Evolutionary conservation across 164 flowering plant species (phyloP), one percentile per base, ranked within the genome.

Genomic region (Tinospora cordifolia): DNA sequence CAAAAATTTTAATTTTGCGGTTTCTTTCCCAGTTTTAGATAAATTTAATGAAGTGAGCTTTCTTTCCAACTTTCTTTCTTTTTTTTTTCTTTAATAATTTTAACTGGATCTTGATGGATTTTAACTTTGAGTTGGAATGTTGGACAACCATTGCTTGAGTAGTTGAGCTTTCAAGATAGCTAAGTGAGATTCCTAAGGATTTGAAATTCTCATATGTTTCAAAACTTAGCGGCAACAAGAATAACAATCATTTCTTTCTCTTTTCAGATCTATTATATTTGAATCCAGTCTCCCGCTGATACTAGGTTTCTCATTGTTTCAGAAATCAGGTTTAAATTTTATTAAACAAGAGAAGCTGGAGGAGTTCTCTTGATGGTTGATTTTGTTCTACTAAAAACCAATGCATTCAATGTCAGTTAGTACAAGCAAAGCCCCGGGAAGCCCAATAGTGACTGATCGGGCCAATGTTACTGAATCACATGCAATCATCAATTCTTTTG

Each of bases 321-420:
- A 80, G 79, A 64, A 64, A 71, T 66, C 62, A 66, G 60, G 22
- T 51, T 51, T 51, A 8, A 51, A 14, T 54, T 72, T 58, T 54
- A 46, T 63, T 65, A 62, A 70, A 46, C 67, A 72, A 47, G 62
- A 47, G 27, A 74, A 71, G 74, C 79, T 80, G 72, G 72, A 65
- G 75, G 49, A 54, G 6, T 69, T 67, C 21, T 67, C 65, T 67
- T 58, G 63, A 49, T 76, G 67, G 22, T 25, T 60, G 63, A n/a
- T 46, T 74, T 54, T 63, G 40, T 59, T 66, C 41, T 54, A 38
- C 54, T 62, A 58, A 49, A 58, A 49, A 22, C 76, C 79, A 74
- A 76, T 62, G 68, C 69, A 69, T 41, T 36, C 44, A 24, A 85
- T 86, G 91, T 83, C 86, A 62, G 74, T 80, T 66, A 67, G 72